Conservation (phyloP, 805 yeast species). For the Candida oleophila region DNA sequence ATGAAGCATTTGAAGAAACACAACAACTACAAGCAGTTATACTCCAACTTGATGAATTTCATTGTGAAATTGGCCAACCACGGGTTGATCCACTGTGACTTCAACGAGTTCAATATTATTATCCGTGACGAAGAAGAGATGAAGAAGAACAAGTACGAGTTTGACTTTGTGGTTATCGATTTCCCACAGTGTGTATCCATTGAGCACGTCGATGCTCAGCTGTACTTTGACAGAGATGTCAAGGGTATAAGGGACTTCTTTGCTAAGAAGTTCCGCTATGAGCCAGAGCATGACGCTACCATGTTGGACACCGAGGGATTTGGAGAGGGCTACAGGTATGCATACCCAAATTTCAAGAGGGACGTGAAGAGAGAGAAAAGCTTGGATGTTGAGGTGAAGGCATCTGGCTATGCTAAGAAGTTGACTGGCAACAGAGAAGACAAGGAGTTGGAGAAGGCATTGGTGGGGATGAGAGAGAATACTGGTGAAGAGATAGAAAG, state of each 20-base stretch:
- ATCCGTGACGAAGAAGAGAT: constrained; percentile 60
- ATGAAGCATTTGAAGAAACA: constrained; percentile 82
- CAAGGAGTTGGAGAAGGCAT: constrained; percentile 74
- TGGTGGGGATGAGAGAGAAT: constrained; percentile 59
- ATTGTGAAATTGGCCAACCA: constrained; percentile 78
- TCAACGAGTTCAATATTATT: constrained; percentile 94
- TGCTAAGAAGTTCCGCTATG: constrained; percentile 70
- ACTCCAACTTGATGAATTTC: constrained; percentile 83
- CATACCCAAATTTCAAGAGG: constrained; percentile 75
- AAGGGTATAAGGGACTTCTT: constrained; percentile 86
- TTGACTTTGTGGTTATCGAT: constrained; percentile 88
- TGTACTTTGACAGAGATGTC: constrained; percentile 88
- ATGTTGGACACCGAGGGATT: constrained; percentile 78
- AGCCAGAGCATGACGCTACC: constrained; percentile 62
- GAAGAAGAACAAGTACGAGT: constrained; percentile 45
- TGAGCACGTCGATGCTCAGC: constrained; percentile 85
- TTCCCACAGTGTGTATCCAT: constrained; percentile 98
- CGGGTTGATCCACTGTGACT: constrained; percentile 96
- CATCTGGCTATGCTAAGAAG: constrained; percentile 74
- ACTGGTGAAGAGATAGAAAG: constrained; percentile 19
- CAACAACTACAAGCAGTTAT: constrained; percentile 65
- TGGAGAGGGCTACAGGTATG: constrained; percentile 75
- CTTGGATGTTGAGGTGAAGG: constrained; percentile 84
- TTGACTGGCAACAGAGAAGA: constrained; percentile 37
- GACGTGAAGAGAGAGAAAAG: constrained; percentile 69